These are phyloP conservation scores for Aspergillus ruber DNA, from an alignment of 2,329 filamentous ascomycete genomes.

Conservation along the genomic window DNA sequence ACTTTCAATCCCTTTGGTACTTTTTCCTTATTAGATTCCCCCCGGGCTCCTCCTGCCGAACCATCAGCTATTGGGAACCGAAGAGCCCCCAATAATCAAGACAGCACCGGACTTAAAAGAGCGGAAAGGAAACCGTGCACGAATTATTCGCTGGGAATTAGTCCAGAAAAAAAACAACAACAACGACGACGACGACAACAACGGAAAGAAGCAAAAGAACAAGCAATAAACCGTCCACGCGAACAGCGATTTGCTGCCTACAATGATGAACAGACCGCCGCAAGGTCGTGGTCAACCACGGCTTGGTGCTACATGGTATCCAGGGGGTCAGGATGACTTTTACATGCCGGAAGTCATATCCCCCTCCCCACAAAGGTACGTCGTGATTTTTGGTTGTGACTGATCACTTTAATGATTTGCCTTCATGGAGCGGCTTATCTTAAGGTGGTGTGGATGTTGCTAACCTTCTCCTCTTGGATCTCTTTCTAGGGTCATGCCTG, in stretches of 20 bases:
- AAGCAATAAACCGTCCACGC: background rate
- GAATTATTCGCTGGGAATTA: too few relatives aligned
- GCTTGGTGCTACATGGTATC: slow-evolving; percentile 60
- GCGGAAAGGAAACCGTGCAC: too few relatives aligned
- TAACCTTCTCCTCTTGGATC: slow-evolving; percentile 16
- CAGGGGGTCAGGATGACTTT: slow-evolving; percentile 62
- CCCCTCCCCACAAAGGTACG: slow-evolving; percentile 63
- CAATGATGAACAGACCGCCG: slow-evolving; percentile 31
- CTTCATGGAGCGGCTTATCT: slow-evolving; percentile 2
- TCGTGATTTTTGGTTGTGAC: slow-evolving; percentile 1
- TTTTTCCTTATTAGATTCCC: too few relatives aligned
- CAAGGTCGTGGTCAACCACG: slow-evolving; percentile 35
- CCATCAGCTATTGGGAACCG: too few relatives aligned
- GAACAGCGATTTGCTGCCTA: slow-evolving; percentile 9
- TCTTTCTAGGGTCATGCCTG: slow-evolving; percentile 70
- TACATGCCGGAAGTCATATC: slow-evolving; percentile 65
- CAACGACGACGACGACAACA: too few relatives aligned
- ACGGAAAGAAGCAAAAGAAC: background rate
- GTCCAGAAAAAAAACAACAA: background rate
- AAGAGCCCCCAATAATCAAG: too few relatives aligned
- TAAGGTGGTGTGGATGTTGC: slow-evolving; percentile 12
- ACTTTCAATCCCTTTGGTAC: too few relatives aligned
- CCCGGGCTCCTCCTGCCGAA: too few relatives aligned
- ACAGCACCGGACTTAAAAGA: too few relatives aligned
- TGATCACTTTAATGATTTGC: background rate